Conservation (phyloP, 306 rosid genomes). For the Purshia tridentata region DNA sequence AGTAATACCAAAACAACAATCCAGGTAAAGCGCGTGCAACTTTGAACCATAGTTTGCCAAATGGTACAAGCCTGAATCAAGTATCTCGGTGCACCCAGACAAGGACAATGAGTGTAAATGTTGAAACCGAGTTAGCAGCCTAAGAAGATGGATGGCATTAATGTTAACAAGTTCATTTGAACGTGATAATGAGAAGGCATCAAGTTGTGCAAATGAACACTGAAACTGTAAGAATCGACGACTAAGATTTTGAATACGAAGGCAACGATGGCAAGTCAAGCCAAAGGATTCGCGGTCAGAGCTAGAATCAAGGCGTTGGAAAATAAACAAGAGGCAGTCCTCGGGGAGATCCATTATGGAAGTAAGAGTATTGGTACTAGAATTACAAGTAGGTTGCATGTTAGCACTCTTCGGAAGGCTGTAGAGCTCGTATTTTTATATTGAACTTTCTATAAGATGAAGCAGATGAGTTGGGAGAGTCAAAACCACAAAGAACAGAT, state of each 20-base stretch:
- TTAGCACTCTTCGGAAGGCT: conserved; percentile 58
- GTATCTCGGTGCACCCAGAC: conserved; percentile 52
- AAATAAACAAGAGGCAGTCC: conserved; percentile 57
- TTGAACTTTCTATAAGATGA: conserved; percentile 43
- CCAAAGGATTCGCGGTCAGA: conserved; percentile 64
- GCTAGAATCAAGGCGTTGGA: conserved; percentile 39
- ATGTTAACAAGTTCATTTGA: conserved; percentile 23
- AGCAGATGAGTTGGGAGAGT: conserved; percentile 44
- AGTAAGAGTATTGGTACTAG: conserved; percentile 31
- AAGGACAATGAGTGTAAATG: conserved; percentile 51
- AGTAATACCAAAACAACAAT: conserved; percentile 53
- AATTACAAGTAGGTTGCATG: conserved; percentile 38
- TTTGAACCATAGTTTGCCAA: conserved; percentile 47
- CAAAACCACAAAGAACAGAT: conserved; percentile 49
- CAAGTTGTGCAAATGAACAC: conserved; percentile 41
- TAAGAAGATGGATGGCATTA: conserved; percentile 35
- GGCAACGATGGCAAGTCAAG: conserved; percentile 58
- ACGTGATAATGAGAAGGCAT: conserved; percentile 31
- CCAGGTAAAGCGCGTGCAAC: conserved; percentile 47
- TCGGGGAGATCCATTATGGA: conserved; percentile 56
- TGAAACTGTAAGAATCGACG: conserved; percentile 47
- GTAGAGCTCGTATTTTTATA: conserved; percentile 48
- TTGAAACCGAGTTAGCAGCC: conserved; percentile 58
- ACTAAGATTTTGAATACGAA: conserved; percentile 48
- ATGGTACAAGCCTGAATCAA: conserved; percentile 47